Conservation (phyloP, 2,329 filamentous ascomycete species). For the Elsinoe australis region DNA sequence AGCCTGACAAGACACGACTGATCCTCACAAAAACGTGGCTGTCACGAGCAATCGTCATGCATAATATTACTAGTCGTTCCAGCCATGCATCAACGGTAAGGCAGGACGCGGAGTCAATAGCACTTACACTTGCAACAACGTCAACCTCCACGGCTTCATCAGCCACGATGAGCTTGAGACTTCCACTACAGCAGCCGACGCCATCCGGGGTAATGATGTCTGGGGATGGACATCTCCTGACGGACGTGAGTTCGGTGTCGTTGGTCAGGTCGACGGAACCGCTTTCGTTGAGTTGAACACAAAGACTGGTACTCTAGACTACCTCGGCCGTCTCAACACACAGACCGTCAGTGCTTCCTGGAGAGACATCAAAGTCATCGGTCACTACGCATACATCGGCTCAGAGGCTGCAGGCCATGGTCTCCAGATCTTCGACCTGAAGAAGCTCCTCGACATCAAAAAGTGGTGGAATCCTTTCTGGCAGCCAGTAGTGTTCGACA, state of each 20-base stretch:
- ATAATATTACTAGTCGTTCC: too few species aligned
- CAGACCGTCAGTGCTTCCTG: conserved; percentile 41
- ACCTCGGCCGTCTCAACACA: conserved; percentile 47
- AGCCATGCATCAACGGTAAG: background rate
- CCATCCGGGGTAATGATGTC: conserved; percentile 30
- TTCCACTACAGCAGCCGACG: conserved; percentile 37
- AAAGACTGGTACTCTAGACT: conserved; percentile 43
- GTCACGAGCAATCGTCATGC: too few species aligned
- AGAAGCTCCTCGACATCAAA: conserved; percentile 45
- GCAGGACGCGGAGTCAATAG: background rate
- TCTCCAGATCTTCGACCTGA: conserved; percentile 58
- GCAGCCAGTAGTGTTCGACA: conserved; percentile 39
- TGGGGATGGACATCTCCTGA: conserved; percentile 50
- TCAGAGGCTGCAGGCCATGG: conserved; percentile 44
- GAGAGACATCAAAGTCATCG: conserved; percentile 46
- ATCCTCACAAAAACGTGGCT: too few species aligned
- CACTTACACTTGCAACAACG: conserved; percentile 43
- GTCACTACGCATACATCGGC: conserved; percentile 39
- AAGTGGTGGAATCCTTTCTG: conserved; percentile 18
- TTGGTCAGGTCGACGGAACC: conserved; percentile 48
- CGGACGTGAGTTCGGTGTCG: conserved; percentile 49
- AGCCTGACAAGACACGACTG: too few species aligned
- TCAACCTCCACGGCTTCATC: conserved; percentile 51
- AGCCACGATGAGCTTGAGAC: conserved; percentile 48
- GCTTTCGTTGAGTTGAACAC: conserved; percentile 47